Base-by-base conservation (phyloP, 148 eudicot genomes). In the Rhododendron ovatum region DNA sequence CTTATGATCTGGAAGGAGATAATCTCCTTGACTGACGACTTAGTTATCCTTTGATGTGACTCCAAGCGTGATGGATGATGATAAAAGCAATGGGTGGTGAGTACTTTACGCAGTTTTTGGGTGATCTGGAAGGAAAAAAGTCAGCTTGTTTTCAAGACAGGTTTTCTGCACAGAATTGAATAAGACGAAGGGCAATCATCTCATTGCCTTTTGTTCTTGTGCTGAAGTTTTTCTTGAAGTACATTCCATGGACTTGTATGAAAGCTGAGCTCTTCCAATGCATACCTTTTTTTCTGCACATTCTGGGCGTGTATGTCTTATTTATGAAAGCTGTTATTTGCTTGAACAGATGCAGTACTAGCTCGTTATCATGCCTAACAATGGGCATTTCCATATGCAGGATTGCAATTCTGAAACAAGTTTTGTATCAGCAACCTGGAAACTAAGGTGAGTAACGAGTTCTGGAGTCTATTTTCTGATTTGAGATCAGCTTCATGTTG, bases 361-460 rank as follows among this genome's bases (percentile, higher is more conserved):
- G n/a, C 37, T n/a, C 22, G 17, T 85, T 39, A n/a, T 24, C 30
- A 43, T n/a, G 73, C 81, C 67, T 86, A 37, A n/a, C 57, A 2
- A 74, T 81, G 59, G 37, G 13, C 82, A 41, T n/a, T 41, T 85
- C 78, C 18, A 33, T 82, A 63, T 86, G 86, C 96, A 96, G 98
- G 96, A 91, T 81, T 71, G 81, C 74, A 80, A 86, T 87, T 85
- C 88, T 47, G 89, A 89, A 65, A 84, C 78, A 82, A 85, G 85
- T 51, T 90, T 81, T 89, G 89, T 95, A 15, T 84, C 89, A 78
- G 98, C 98, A 59, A 91, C 91, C 45, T 96, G 98, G 98, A 94
- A 90, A 74, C 84, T 96, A 51, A 95, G 98, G 98, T 94, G 85
- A 87, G 84, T 80, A 84, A 20, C 76, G 83, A 79, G 12, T 48